Evolutionary conservation across 352 stramenopile species (phyloP), one percentile per base, ranked within the genome.

Genomic region (Pythium periplocum): DNA sequence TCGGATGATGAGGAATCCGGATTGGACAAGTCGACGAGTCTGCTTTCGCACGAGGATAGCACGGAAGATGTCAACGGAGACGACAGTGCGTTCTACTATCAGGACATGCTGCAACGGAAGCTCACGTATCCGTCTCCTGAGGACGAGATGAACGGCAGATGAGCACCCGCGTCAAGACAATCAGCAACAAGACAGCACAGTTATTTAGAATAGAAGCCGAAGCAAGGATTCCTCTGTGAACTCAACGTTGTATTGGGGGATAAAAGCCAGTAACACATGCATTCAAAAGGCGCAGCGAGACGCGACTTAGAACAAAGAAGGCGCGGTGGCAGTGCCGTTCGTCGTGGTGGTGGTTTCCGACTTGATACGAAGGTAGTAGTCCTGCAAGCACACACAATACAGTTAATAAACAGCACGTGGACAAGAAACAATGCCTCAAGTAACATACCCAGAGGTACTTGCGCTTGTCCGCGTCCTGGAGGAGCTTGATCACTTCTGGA

Each of bases 381-480:
- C 79, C 78, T 88, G 51, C 12, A 51, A 12, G 54, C 49, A 57
- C 0, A 42, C 41, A 39, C 38, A 7, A 30, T 2, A 10, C 11
- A 41, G 33, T 65, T 44, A 78, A 49, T 40, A 38, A 52, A 2
- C 42, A 12, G 45, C 4, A 40, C 6, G 44, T 12, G 4, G n/a
- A 62, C 34, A 6, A 39, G 26, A 6, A 41, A 11, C 11, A 45
- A 45, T 41, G 6, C 11, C 48, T 6, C 3, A 51, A 0, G 57
- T 17, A 26, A 83, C 75, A 43, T 67, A 90, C 82, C 83, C 83
- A 93, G 40, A 93, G 70, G 59, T 77, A 76, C 71, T 90, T 87
- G 54, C 83, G 73, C 80, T 93, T 93, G 53, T 86, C 66, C 48
- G 71, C 66, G 65, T 93, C 83, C 61, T 91, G 80, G 45, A 93